Evolutionary conservation across 257 asterid genomes (phyloP), one percentile per base, ranked within the genome.

Genomic region (Coffea eugenioides): DNA sequence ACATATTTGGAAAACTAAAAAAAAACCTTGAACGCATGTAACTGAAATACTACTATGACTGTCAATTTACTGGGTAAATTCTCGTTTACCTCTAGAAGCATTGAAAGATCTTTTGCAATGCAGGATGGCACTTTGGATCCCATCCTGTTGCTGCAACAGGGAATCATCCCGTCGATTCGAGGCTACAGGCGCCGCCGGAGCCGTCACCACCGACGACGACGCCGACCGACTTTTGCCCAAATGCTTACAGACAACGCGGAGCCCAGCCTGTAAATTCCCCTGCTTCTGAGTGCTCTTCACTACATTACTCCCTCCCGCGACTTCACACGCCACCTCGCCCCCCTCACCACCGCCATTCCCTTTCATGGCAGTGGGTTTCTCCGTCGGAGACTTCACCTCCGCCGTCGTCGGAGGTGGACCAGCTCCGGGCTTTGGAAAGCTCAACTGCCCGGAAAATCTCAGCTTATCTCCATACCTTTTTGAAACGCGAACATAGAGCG

Each of bases 101-200:
- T 95, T 91, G 88, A 91, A 95, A 2, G 98, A 95, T 78, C 83
- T 88, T 87, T 95, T 95, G 94, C 98, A 95, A 73, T 95, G 98
- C 79, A 90, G 69, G 84, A 95, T 95, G 74, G 98, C 98, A 73
- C 97, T 88, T 81, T 91, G 97, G 36, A 95, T 95, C 76, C 95
- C 98, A 71, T 95, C 98, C 82, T 92, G 94, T 74, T 91, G 81
- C 90, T 89, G 92, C 84, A 91, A 31, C 81, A 92, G 82, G 56
- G 98, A 93, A 80, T 91, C 97, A 49, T 95, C 98, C 1, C 95
- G 92, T 52, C 97, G 89, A 78, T 83, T 86, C 16, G 96, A 79
- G 52, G 80, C 52, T 13, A 25, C 71, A 21, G 88, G 72, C 57
- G 85, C 86, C n/a, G 82, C 69, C 48, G 89, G 74, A 67, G 84